These are phyloP conservation scores for Vitis hybrid DNA, from an alignment of 177 flowering plant genomes.

Conservation along the genomic window DNA sequence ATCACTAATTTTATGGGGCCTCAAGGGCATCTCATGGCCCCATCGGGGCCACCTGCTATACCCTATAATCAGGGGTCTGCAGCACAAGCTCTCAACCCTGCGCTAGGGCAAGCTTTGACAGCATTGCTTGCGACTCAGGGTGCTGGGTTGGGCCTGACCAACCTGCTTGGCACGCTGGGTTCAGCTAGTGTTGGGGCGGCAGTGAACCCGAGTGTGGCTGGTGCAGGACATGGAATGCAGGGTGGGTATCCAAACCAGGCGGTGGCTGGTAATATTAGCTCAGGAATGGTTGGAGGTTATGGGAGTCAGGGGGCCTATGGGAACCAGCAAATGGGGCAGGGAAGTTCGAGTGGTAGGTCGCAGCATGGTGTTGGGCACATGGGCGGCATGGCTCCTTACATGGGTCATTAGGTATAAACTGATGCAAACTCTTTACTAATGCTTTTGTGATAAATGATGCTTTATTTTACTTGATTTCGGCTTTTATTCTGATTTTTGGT, in stretches of 20 bases:
- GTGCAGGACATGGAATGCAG: conserved; percentile 38
- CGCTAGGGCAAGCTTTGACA: conserved; percentile 60
- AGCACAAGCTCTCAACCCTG: conserved; percentile 24
- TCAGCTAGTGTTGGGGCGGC: conserved; percentile 13
- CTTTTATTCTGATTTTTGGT: background rate
- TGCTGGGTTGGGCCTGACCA: conserved; percentile 45
- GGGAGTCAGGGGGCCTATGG: conserved; percentile 50
- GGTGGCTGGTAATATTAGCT: conserved; percentile 14
- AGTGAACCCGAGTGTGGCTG: conserved; percentile 7
- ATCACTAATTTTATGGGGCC: background rate
- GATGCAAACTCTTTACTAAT: background rate
- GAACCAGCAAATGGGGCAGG: conserved; percentile 57
- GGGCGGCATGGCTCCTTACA: conserved; percentile 50
- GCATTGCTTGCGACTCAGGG: conserved; percentile 53
- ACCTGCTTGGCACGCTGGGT: conserved; percentile 41
- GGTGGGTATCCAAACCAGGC: conserved; percentile 49
- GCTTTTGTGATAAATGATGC: background rate
- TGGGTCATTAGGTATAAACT: conserved; percentile 52
- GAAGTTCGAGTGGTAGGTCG: conserved; percentile 38
- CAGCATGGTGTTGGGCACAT: conserved; percentile 38
- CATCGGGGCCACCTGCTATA: conserved; percentile 4
- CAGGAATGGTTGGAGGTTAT: conserved; percentile 45
- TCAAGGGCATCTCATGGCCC: conserved; percentile 15
- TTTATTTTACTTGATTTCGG: background rate
- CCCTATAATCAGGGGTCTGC: conserved; percentile 14